Base-by-base conservation (phyloP, 2,329 filamentous ascomycete species). In the Stemphylium lycopersici region DNA sequence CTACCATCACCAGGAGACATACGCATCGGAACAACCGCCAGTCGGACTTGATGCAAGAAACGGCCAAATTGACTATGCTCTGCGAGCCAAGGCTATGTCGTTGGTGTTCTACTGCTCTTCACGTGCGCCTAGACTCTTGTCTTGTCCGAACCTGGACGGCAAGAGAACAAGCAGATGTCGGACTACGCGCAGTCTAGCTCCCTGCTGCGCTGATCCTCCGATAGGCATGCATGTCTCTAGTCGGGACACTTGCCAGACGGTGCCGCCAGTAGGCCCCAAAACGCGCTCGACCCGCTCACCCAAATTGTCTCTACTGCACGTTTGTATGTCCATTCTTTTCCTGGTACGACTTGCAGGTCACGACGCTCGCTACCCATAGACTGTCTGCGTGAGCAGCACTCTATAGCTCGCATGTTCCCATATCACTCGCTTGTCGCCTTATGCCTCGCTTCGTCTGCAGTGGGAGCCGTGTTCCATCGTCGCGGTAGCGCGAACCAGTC, bases 261-360 rank as follows among this genome's bases (percentile, higher is more conserved):
- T 50, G 50, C 58, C 48, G 55, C 55, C 49, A 49, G 55, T 59
- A 56, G 48, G 58, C 39, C 31, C 55, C 45, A 59, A 51, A 47
- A 61, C 38, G 42, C 47, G 46, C 49, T 54, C 58, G 59, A 58
- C 47, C 63, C 58, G 62, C 55, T 59, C 52, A 59, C 44, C 63
- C 63, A 67, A 65, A 61, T 66, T 65, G 54, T 61, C 59, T 36
- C 55, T 56, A 54, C 62, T 60, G 54, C 54, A 58, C 49, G 32
- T 41, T 47, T 50, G 38, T 41, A 52, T 53, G 50, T 47, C 45
- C 52, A 56, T 47, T 52, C 55, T 56, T 51, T 42, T 56, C 38
- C 55, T 59, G 47, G 47, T 54, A 58, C 55, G 55, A 59, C 48
- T 55, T 44, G 54, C 40, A 44, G 52, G 48, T 59, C 51, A 56